These are phyloP conservation scores for Phytophthora constricta DNA, from an alignment of 352 stramenopile genomes.

Conservation along the genomic window DNA sequence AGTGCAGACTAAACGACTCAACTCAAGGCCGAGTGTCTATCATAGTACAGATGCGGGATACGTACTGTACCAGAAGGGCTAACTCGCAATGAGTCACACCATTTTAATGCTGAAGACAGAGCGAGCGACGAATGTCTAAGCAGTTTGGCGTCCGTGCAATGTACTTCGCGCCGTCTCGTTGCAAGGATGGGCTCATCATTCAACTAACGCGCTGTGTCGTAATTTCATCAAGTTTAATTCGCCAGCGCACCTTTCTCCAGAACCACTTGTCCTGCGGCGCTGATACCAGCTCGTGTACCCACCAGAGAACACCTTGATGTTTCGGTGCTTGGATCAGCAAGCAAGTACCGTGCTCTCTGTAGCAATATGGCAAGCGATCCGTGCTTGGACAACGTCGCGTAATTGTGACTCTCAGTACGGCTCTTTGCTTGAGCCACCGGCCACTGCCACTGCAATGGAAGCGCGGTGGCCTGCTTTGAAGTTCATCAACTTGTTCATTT, in stretches of 20 bases:
- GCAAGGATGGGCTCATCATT: constrained; percentile 1
- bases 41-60: too few relatives aligned
- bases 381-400: background rate
- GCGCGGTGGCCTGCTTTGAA: too few relatives aligned
- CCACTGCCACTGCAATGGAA: background rate
- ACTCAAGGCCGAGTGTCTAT: too few relatives aligned
- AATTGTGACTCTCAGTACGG: background rate
- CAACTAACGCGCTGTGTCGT: background rate
- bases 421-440: background rate
- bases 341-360: background rate
- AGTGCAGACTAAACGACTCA: too few relatives aligned
- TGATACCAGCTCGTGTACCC: constrained; percentile 1
- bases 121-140: too few relatives aligned
- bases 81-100: too few relatives aligned
- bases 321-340: background rate
- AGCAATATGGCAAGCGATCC: too few relatives aligned
- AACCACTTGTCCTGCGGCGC: constrained; percentile 14
- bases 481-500: constrained; percentile 5
- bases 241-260: constrained; percentile 4
- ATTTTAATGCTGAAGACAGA: too few relatives aligned
- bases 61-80: too few relatives aligned
- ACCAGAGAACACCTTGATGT: constrained; percentile 7
- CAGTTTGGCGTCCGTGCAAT: background rate
- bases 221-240: background rate
- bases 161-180: background rate